Evolutionary conservation across 495 filamentous ascomycete genomes (phyloP).

Genomic region (Oleoguttula mirabilis): DNA sequence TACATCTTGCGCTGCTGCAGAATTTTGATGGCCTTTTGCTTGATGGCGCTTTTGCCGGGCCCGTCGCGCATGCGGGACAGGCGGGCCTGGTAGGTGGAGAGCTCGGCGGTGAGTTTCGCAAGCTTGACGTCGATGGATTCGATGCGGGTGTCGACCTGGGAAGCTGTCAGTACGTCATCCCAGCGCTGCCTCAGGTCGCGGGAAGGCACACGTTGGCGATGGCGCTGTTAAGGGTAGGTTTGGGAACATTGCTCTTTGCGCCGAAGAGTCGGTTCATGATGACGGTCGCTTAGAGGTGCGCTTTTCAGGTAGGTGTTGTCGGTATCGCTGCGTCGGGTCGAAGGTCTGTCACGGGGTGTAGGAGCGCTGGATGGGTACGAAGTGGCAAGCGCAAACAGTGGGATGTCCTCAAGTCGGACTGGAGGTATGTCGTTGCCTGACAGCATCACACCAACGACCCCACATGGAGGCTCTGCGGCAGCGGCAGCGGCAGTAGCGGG

Average conservation of each 20-base stretch:
- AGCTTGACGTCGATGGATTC: constrained; percentile 91
- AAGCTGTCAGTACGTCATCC: constrained; percentile 1
- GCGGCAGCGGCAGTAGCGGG: no score
- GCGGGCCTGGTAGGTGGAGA: constrained; percentile 74
- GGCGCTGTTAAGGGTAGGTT: constrained; percentile 76
- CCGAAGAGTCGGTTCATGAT: constrained; percentile 96
- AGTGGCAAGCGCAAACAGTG: no score
- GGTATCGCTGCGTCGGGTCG: no score
- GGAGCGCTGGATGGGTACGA: no score
- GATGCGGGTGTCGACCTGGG: constrained; percentile 68
- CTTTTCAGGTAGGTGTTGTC: no score
- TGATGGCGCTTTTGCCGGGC: constrained; percentile 83
- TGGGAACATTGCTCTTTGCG: constrained; percentile 73
- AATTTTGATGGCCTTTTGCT: constrained; percentile 89
- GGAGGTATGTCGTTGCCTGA: no score
- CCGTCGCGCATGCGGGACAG: constrained; percentile 92
- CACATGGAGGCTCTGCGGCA: no score
- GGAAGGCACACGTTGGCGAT: constrained; percentile 58
- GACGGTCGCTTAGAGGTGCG: no score
- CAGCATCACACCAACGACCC: no score
- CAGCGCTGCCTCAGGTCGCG: constrained; percentile 13
- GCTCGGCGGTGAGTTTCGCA: constrained; percentile 79
- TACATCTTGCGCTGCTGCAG: constrained; percentile 94
- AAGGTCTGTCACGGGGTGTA: no score
- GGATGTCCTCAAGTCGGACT: no score